These are phyloP conservation scores for Penstemon barbatus DNA, from an alignment of 257 asterid species.

Conservation along the genomic window DNA sequence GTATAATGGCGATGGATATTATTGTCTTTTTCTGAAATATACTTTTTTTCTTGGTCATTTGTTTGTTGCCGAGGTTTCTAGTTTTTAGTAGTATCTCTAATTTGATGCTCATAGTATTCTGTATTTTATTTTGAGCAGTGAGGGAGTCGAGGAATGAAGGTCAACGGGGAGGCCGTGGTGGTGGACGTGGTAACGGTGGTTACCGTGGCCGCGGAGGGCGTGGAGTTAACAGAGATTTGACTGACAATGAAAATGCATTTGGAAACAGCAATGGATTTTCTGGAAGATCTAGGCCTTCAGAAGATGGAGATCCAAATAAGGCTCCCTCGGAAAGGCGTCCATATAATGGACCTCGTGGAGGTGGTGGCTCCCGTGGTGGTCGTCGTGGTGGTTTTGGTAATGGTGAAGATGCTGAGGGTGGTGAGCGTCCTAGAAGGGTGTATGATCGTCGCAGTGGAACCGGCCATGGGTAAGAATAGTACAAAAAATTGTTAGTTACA, in stretches of 20 bases:
- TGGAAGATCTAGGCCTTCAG: constrained; percentile 32
- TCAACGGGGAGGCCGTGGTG: constrained; percentile 45
- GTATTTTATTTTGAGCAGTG: constrained; percentile 27
- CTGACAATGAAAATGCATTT: constrained; percentile 35
- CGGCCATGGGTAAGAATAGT: constrained; percentile 40
- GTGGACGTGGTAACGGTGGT: constrained; percentile 30
- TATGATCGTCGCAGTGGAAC: constrained; percentile 50
- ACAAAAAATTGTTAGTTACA: neutral
- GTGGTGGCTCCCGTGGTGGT: constrained; percentile 42
- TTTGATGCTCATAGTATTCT: neutral
- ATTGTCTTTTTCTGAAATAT: no score
- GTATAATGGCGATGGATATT: no score
- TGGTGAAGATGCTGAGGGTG: constrained; percentile 39
- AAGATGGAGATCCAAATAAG: constrained; percentile 37
- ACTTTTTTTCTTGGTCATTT: no score
- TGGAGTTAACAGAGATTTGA: constrained; percentile 37
- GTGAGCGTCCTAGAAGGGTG: constrained; percentile 39
- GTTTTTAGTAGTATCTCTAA: neutral
- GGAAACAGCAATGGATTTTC: constrained; percentile 38
- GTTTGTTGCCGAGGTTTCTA: neutral
- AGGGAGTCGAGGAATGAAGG: constrained; percentile 41
- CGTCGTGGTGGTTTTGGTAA: constrained; percentile 43
- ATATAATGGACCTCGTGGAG: constrained; percentile 35
- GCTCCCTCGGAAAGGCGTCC: constrained; percentile 39
- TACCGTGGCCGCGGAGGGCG: constrained; percentile 44